phyloP scores from a whole-genome alignment of 2,329 filamentous ascomycete species.

The Incumbomyces lentus region DNA sequence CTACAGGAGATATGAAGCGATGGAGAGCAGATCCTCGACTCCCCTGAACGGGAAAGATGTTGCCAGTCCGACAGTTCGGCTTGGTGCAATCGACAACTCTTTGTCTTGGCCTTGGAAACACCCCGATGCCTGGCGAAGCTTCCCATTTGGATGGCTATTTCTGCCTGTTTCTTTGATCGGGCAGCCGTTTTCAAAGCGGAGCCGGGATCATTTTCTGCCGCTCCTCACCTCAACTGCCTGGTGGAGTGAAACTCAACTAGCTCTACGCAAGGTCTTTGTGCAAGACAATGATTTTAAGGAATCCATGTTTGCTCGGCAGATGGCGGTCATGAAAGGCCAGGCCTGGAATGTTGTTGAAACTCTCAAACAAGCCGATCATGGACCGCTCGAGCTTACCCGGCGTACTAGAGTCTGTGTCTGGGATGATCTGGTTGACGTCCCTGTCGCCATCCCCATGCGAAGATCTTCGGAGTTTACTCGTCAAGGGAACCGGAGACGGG shows the following conservation, averaged over 20 bases:
- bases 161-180: constrained; percentile 92
- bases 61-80: constrained; percentile 45
- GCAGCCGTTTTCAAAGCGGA: constrained; percentile 88
- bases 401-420: constrained; percentile 89
- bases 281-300: constrained; percentile 95
- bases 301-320: constrained; percentile 96
- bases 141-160: constrained; percentile 97
- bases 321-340: constrained; percentile 98
- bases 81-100: constrained; percentile 96
- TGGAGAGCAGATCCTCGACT: constrained; percentile 54
- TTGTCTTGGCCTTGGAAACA: constrained; percentile 99
- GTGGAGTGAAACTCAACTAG: constrained; percentile 91
- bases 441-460: constrained; percentile 82
- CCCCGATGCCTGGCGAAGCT: constrained; percentile 82
- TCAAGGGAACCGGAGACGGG: constrained; percentile 42
- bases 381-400: constrained; percentile 83
- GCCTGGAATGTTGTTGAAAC: constrained; percentile 99
- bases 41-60: constrained; percentile 31
- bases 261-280: constrained; percentile 76
- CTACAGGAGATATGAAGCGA: constrained; percentile 70
- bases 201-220: constrained; percentile 89
- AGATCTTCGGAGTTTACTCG: constrained; percentile 77
- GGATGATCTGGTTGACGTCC: constrained; percentile 95
- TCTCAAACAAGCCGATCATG: constrained; percentile 82
- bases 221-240: constrained; percentile 87